Conservation (phyloP, 257 asterid genomes). For the Forsythia suspensa region DNA sequence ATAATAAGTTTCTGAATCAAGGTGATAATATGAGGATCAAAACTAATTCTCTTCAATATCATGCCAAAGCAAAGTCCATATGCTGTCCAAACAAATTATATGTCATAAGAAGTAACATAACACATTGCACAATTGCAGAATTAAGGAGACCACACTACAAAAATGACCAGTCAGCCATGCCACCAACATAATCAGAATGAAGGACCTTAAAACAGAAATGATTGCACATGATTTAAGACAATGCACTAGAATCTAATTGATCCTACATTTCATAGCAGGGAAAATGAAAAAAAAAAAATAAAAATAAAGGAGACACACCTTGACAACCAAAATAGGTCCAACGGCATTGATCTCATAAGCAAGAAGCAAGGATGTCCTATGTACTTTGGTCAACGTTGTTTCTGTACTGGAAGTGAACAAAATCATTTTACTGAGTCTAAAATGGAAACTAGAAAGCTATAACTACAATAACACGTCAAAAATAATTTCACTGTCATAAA, state of each 20-base stretch:
- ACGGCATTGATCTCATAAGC: slow-evolving; percentile 89
- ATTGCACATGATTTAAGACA: not conserved
- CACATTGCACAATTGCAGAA: too few species aligned
- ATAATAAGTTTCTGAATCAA: not conserved
- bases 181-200: not conserved
- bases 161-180: too few species aligned
- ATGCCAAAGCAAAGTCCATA: too few species aligned
- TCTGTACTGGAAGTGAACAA: slow-evolving; percentile 62
- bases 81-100: too few species aligned
- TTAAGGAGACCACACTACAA: too few species aligned
- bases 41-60: not conserved
- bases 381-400: slow-evolving; percentile 87
- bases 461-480: not conserved
- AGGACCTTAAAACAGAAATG: not conserved
- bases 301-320: slow-evolving; percentile 27
- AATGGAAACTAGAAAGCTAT: slow-evolving; percentile 7
- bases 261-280: slow-evolving; percentile 24
- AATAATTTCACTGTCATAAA: slow-evolving; percentile 4
- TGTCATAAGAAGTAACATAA: not conserved
- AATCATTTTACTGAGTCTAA: slow-evolving; percentile 21
- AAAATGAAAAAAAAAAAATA: not conserved
- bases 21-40: not conserved
- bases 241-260: not conserved
- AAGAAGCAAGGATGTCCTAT: slow-evolving; percentile 74
- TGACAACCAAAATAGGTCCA: slow-evolving; percentile 82